A percentile compares a stretch with the other conserved stretches of the same genome.
These are phyloP conservation scores for Posidonia oceanica DNA, from an alignment of 116 monocot genomes.

Conservation along the genomic window DNA sequence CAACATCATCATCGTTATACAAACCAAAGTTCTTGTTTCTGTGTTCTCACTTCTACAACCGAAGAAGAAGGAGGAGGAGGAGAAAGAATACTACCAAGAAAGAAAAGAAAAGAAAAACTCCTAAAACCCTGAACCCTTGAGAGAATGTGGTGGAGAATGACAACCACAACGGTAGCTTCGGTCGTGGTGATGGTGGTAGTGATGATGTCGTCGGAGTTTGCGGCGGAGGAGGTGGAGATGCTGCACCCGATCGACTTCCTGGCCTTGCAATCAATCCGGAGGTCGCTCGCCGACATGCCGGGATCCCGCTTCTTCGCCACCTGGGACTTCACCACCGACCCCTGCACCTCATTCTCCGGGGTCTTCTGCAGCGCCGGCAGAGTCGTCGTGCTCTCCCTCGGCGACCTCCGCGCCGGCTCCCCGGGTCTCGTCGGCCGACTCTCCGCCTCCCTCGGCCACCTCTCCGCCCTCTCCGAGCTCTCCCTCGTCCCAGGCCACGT, in stretches of 20 bases:
- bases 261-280: slow-evolving; percentile 42
- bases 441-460: slow-evolving; percentile 15
- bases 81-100: no score
- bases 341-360: slow-evolving; percentile 45
- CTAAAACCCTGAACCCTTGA: neutral
- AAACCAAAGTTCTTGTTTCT: no score
- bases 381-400: slow-evolving; percentile 31
- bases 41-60: no score
- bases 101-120: neutral
- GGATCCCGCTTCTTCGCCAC: slow-evolving; percentile 40
- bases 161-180: neutral
- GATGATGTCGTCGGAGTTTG: neutral
- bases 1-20: no score
- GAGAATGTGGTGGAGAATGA: no score
- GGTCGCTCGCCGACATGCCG: slow-evolving; percentile 30
- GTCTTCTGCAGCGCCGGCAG: slow-evolving; percentile 30
- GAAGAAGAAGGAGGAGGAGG: no score
- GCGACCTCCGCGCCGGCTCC: slow-evolving; percentile 43
- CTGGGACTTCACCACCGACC: slow-evolving; percentile 63
- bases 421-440: slow-evolving; percentile 33
- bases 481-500: slow-evolving; percentile 44
- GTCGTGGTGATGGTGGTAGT: neutral
- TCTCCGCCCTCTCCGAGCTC: slow-evolving; percentile 34
- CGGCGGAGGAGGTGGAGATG: slow-evolving; percentile 1
- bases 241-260: slow-evolving; percentile 45